Evolutionary conservation across 441 rosid genomes (phyloP).

Genomic region (Macaranga tanarius): DNA sequence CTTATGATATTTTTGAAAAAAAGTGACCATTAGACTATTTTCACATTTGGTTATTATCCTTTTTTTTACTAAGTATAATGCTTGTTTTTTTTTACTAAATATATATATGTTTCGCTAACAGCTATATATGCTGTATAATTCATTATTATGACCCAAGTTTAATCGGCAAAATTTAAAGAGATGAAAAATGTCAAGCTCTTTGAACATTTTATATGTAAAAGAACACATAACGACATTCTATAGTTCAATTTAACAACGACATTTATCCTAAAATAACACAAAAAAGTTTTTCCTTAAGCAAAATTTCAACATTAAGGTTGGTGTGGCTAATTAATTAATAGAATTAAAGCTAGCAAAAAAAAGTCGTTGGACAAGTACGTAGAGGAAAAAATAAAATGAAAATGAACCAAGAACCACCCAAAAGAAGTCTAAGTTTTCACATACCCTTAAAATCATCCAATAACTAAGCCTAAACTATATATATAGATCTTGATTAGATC

Average conservation of each 20-base stretch:
- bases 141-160: background rate
- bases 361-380: background rate
- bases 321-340: background rate
- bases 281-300: too few species aligned
- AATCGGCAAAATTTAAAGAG: background rate
- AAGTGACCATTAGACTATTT: too few species aligned
- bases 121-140: background rate
- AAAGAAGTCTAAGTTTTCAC: slow-evolving; percentile 7
- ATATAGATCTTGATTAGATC: background rate
- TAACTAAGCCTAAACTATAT: background rate
- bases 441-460: background rate
- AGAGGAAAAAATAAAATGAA: background rate
- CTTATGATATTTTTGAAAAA: too few species aligned
- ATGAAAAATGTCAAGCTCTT: background rate
- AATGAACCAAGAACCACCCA: background rate
- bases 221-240: background rate
- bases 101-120: too few species aligned
- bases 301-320: slow-evolving; percentile 17
- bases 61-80: too few species aligned
- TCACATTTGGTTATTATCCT: too few species aligned
- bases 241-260: slow-evolving; percentile 15
- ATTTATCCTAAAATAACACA: background rate
- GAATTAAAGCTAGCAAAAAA: background rate
- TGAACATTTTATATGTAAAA: background rate
- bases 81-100: too few species aligned